Conservation (phyloP, 768 basidiomycete genomes). For the Holtermannia corniformis region DNA sequence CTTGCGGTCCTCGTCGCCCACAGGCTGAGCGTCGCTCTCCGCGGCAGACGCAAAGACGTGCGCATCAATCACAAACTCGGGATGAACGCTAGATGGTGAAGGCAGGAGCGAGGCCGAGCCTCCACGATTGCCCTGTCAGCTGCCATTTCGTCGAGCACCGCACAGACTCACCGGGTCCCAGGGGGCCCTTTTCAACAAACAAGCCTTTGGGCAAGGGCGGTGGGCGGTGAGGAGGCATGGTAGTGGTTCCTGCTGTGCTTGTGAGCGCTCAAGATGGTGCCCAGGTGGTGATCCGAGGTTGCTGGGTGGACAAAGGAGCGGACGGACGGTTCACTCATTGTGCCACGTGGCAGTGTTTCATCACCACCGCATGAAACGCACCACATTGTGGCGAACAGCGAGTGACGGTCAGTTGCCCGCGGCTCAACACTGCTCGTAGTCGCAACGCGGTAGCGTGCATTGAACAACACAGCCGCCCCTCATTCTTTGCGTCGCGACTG, state of each 20-base stretch:
- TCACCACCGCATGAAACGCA: too few species aligned
- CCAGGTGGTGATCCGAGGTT: too few species aligned
- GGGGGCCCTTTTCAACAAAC: slow-evolving; percentile 21
- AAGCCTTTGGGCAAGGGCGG: slow-evolving; percentile 24
- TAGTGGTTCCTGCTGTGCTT: too few species aligned
- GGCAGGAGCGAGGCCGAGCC: slow-evolving; percentile 29
- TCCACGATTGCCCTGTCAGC: background rate
- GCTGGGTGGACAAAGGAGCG: background rate
- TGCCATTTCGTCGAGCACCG: background rate
- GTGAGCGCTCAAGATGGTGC: too few species aligned
- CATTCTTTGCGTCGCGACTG: too few species aligned
- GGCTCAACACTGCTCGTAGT: too few species aligned
- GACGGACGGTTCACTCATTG: too few species aligned
- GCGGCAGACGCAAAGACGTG: slow-evolving; percentile 18
- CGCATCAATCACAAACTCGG: slow-evolving; percentile 25
- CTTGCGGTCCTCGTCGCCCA: background rate
- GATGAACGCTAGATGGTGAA: slow-evolving; percentile 22
- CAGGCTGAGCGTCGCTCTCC: background rate
- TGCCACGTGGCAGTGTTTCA: too few species aligned
- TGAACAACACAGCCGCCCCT: too few species aligned
- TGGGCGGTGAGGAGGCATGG: slow-evolving; percentile 26
- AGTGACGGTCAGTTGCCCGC: too few species aligned
- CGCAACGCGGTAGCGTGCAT: too few species aligned
- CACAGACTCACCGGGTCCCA: slow-evolving; percentile 22
- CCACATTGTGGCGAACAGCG: too few species aligned